phyloP scores from a whole-genome alignment of 495 filamentous ascomycete genomes.

The Mytilinidion resinicola region DNA sequence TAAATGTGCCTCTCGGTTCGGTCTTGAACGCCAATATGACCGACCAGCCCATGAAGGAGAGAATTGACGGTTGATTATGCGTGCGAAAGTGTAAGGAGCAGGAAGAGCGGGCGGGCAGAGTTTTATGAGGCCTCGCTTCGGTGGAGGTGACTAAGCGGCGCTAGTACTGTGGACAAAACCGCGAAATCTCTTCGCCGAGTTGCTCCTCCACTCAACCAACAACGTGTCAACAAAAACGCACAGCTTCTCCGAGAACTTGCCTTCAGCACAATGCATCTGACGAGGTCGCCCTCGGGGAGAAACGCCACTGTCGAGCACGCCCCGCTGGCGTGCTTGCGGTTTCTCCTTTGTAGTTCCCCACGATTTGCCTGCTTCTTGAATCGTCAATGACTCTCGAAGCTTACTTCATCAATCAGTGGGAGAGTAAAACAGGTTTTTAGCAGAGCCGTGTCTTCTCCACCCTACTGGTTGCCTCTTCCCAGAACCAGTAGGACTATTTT shows the following conservation, averaged over 20 bases:
- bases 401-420: slow-evolving; percentile 25
- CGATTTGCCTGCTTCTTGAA: slow-evolving; percentile 29
- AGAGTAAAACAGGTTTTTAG: slow-evolving; percentile 32
- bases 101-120: slow-evolving; percentile 7
- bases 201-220: too few relatives aligned
- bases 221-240: too few relatives aligned
- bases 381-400: slow-evolving; percentile 23
- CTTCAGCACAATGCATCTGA: too few relatives aligned
- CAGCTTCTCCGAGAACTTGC: too few relatives aligned
- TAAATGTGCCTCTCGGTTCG: slow-evolving; percentile 20
- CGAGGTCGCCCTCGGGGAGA: not conserved
- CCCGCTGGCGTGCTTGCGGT: not conserved
- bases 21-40: slow-evolving; percentile 38
- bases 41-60: slow-evolving; percentile 25
- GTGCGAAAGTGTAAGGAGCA: slow-evolving; percentile 31
- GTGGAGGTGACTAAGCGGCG: not conserved
- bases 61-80: slow-evolving; percentile 35
- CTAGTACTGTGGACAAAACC: not conserved
- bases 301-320: too few relatives aligned
- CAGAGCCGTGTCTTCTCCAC: slow-evolving; percentile 33
- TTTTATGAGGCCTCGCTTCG: not conserved
- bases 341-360: slow-evolving; percentile 10
- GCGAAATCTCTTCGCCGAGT: not conserved
- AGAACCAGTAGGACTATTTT: slow-evolving; percentile 24
- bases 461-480: slow-evolving; percentile 19